A percentile compares a stretch with the other conserved stretches of the same genome.
These are phyloP conservation scores for Grigorovia jiainica DNA, from an alignment of 805 yeast genomes.

Conservation along the genomic window DNA sequence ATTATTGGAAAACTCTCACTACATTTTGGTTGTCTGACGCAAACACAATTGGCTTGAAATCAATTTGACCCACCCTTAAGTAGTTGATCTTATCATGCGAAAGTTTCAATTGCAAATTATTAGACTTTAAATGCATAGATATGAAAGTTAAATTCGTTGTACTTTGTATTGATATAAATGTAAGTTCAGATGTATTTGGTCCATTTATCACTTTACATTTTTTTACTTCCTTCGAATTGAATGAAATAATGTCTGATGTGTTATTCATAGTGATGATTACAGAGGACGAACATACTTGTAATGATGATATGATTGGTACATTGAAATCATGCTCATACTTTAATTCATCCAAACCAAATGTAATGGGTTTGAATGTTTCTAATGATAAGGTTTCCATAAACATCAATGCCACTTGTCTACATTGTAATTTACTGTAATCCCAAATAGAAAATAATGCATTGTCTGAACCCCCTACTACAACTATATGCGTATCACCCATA, in stretches of 20 bases:
- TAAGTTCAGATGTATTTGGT: constrained; percentile 1
- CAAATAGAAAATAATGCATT: constrained; percentile 56
- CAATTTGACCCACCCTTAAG: neutral
- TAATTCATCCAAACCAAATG: constrained; percentile 6
- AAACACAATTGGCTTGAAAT: neutral
- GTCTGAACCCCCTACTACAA: constrained; percentile 60
- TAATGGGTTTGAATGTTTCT: constrained; percentile 11
- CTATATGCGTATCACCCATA: constrained; percentile 31
- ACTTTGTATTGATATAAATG: constrained; percentile 10
- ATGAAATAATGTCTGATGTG: constrained; percentile 12
- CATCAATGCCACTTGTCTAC: constrained; percentile 37
- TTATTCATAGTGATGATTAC: constrained; percentile 14
- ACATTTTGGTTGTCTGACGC: neutral
- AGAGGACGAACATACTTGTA: constrained; percentile 6
- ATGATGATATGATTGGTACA: neutral
- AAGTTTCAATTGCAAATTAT: neutral
- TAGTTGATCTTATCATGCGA: neutral
- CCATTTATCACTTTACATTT: constrained; percentile 8
- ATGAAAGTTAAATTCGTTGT: constrained; percentile 16
- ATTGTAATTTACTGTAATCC: constrained; percentile 60
- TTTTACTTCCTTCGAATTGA: constrained; percentile 10
- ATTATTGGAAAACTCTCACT: constrained; percentile 2
- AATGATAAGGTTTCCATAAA: constrained; percentile 17
- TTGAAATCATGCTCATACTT: neutral
- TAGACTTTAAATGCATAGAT: constrained; percentile 3